Evolutionary conservation across 352 stramenopile genomes (phyloP), one percentile per base, ranked within the genome.

Genomic region (Phytopythium kandeliae): DNA sequence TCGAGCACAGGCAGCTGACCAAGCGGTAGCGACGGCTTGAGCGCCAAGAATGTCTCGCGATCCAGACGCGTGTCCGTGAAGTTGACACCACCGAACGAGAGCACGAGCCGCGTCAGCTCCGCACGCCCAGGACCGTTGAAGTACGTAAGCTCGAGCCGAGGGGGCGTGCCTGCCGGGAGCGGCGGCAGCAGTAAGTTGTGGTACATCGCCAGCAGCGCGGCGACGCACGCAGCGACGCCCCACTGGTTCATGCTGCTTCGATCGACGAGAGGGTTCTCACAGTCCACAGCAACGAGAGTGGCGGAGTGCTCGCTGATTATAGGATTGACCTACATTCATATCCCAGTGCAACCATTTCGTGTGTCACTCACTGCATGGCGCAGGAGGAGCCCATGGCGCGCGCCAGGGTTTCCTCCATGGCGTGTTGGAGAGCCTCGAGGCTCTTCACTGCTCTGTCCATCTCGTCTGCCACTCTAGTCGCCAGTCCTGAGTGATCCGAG

Each of bases 111-210:
- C 11, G 74, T 67, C 24, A 85, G 55, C 65, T 93, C 85, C 0
- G 56, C 82, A 30, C 74, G 74, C 2, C 68, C 28, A 31, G 28
- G 4, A 9, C 28, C 9, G 28, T 31, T 31, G 45, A 93, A 92
- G 64, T 95, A 95, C 37, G 67, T 87, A 25, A 93, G 60, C 66
- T 85, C 83, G 37, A 87, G 54, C 12, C 63, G 55, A 36, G 55
- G 49, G 11, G 40, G 25, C 26, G 22, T 24, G 30, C 47, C 53
- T 9, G 55, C 24, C 6, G 17, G 9, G 3, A 41, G 40, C 35
- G 56, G 44, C 22, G 54, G 52, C 4, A 48, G 48, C 26, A 65
- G 45, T 41, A 60, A 57, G 34, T 49, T 65, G 54, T 72, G 60
- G 60, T 69, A 66, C 19, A 72, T 50, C 17, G 61, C 62, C 25